A percentile compares a stretch with the other conserved stretches of the same genome.
Conservation (phyloP, 192 early-diverging fungal genomes). For the Kickxella alabastrina region DNA sequence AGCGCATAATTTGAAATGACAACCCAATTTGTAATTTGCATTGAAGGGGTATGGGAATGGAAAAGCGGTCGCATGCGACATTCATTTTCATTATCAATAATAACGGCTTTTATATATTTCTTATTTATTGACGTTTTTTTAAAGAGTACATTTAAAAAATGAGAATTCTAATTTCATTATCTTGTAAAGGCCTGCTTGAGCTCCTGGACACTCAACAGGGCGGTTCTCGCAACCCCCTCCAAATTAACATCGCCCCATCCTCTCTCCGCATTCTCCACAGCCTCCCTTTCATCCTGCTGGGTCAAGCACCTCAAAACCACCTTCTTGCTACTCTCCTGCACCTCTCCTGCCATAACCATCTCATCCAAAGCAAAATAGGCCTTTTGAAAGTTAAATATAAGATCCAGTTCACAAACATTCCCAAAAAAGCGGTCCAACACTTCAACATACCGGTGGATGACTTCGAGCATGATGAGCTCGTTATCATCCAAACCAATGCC, state of each 20-base stretch:
- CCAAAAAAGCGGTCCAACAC: slow-evolving; percentile 96
- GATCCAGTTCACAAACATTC: slow-evolving; percentile 92
- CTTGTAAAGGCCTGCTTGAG: slow-evolving; percentile 38
- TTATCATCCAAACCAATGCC: slow-evolving; percentile 93
- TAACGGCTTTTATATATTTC: too few relatives aligned
- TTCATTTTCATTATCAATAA: too few relatives aligned
- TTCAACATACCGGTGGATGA: slow-evolving; percentile 98
- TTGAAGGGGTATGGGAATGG: too few relatives aligned
- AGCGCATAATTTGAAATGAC: too few relatives aligned
- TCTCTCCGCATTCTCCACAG: slow-evolving; percentile 67
- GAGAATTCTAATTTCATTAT: too few relatives aligned
- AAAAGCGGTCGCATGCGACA: too few relatives aligned
- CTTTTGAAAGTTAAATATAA: slow-evolving; percentile 97
- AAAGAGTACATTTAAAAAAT: too few relatives aligned
- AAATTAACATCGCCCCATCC: slow-evolving; percentile 54
- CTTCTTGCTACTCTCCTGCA: slow-evolving; percentile 92
- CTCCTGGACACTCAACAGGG: slow-evolving; percentile 45
- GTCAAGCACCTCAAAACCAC: slow-evolving; percentile 65
- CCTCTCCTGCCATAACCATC: slow-evolving; percentile 84
- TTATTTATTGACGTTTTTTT: too few relatives aligned
- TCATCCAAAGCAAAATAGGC: slow-evolving; percentile 88
- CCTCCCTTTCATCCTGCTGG: slow-evolving; percentile 73
- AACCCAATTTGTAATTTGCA: too few relatives aligned
- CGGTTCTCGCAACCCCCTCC: slow-evolving; percentile 49
- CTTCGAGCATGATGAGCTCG: slow-evolving; percentile 88